phyloP scores from a whole-genome alignment of 441 rosid species.

The Theobroma grandiflorum region DNA sequence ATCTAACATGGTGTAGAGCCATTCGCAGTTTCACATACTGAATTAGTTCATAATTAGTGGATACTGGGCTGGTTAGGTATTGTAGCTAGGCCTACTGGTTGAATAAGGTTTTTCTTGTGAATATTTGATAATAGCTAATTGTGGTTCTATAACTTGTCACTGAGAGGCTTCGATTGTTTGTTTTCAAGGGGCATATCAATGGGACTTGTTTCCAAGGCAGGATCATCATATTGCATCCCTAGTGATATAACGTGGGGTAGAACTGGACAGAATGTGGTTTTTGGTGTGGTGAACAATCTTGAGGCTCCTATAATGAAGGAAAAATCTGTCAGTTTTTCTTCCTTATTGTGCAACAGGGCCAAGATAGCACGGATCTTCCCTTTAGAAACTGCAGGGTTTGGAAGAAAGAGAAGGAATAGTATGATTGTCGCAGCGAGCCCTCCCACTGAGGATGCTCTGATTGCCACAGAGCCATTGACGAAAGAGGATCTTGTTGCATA shows the following conservation, averaged over 20 bases:
- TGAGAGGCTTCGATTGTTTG: not conserved
- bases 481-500: conserved; percentile 88
- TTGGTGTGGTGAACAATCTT: conserved; percentile 37
- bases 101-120: not conserved
- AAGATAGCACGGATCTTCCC: conserved; percentile 34
- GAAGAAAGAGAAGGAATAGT: conserved; percentile 52
- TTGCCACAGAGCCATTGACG: conserved; percentile 76
- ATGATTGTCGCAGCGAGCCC: conserved; percentile 87
- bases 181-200: conserved; percentile 44
- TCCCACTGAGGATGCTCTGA: conserved; percentile 82
- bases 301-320: conserved; percentile 51
- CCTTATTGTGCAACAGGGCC: conserved; percentile 43
- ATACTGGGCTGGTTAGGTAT: not conserved
- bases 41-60: not conserved
- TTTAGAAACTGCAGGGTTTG: conserved; percentile 34
- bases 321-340: conserved; percentile 40
- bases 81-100: not conserved
- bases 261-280: conserved; percentile 39
- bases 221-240: conserved; percentile 50
- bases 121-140: not conserved
- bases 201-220: conserved; percentile 62
- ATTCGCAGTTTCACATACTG: too few species aligned
- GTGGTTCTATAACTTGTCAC: conserved; percentile 3
- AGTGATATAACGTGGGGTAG: conserved; percentile 41
- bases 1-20: too few species aligned